Conservation (phyloP, 1,284 basidiomycete genomes). For the Tilletia setariae region DNA sequence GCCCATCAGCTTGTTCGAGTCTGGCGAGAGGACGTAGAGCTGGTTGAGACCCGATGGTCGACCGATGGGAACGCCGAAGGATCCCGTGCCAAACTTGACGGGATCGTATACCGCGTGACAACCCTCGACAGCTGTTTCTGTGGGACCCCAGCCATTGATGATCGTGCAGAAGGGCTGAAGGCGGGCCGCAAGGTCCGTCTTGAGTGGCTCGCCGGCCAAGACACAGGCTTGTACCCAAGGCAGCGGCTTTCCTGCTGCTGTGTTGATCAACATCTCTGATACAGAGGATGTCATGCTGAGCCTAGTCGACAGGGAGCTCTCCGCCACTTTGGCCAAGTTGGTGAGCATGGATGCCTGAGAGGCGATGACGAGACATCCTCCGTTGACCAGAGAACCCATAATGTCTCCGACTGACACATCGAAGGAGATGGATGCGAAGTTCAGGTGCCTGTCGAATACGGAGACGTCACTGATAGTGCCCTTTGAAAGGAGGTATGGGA, state of each 20-base stretch:
- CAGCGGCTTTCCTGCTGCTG: neutral
- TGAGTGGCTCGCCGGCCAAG: conserved; percentile 47
- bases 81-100: neutral
- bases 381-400: conserved; percentile 44
- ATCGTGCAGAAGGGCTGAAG: neutral
- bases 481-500: neutral
- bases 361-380: conserved; percentile 47
- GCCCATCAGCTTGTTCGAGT: neutral
- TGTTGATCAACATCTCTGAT: neutral
- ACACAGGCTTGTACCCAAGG: neutral
- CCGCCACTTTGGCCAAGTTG: conserved; percentile 25
- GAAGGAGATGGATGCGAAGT: conserved; percentile 22
- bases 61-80: neutral
- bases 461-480: neutral
- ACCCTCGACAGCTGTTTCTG: conserved; percentile 32
- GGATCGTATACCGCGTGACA: neutral
- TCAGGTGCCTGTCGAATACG: neutral
- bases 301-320: neutral
- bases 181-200: conserved; percentile 30
- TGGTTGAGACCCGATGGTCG: neutral
- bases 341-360: conserved; percentile 39
- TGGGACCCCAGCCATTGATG: conserved; percentile 37
- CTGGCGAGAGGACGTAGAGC: neutral
- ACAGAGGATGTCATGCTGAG: neutral
- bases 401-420: conserved; percentile 52